A percentile compares a stretch with the other conserved stretches of the same genome.
Evolutionary conservation across 1,284 basidiomycete genomes (phyloP).

Genomic region (Trametes polyzona): DNA sequence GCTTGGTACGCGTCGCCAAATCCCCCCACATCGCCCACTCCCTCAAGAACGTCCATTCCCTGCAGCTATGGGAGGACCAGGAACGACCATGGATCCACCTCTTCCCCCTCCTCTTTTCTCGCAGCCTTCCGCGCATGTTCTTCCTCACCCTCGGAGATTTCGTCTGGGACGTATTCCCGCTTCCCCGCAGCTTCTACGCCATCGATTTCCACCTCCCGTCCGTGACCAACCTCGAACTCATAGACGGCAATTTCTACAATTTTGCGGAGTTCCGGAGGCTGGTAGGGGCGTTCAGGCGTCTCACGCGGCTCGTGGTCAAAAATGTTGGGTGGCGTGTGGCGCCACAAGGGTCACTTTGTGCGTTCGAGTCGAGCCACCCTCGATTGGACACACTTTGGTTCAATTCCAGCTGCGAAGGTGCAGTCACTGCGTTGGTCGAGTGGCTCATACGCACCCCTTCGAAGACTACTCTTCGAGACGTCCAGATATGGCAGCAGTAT

Average conservation of each 20-base stretch:
- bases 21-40: constrained; percentile 6
- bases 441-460: constrained; percentile 16
- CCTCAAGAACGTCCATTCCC: constrained; percentile 14
- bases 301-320: constrained; percentile 10
- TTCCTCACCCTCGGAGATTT: constrained; percentile 8
- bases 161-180: constrained; percentile 8
- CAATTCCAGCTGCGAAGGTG: constrained; percentile 6
- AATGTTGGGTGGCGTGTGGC: constrained; percentile 9
- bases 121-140: not conserved
- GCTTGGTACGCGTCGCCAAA: constrained; percentile 8
- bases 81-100: constrained; percentile 21
- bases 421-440: constrained; percentile 9
- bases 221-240: constrained; percentile 12
- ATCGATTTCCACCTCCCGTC: constrained; percentile 7
- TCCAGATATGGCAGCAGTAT: constrained; percentile 10
- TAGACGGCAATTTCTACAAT: constrained; percentile 9
- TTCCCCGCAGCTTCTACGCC: constrained; percentile 1
- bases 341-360: not conserved
- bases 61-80: constrained; percentile 20
- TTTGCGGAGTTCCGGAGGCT: constrained; percentile 21
- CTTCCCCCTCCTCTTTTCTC: constrained; percentile 5
- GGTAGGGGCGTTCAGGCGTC: constrained; percentile 6
- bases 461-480: constrained; percentile 11
- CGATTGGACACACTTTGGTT: constrained; percentile 19
- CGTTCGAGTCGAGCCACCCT: not conserved